Evolutionary conservation across 306 rosid genomes (phyloP), one percentile per base, ranked within the genome.

Genomic region (Potentilla sterilis): DNA sequence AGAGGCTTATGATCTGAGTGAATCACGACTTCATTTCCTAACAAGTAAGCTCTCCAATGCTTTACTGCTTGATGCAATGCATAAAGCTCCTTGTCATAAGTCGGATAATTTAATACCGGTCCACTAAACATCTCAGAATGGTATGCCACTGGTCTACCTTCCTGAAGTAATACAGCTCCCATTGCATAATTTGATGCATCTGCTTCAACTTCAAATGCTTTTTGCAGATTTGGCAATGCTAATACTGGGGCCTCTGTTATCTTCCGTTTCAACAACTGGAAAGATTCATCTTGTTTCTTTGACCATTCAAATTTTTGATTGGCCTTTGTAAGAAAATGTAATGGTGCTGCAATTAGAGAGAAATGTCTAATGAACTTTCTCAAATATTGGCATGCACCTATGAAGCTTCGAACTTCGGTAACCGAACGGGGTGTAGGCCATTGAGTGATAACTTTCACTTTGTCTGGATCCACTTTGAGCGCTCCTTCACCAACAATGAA

Each of bases 161-260:
- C 52, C 55, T 44, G 40, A 41, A 69, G 35, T 43, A 69, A 22
- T 43, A 69, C 18, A 18, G 19, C 57, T 41, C 14, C 35, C 57
- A 44, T 69, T n/a, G 35, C 35, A 2, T 69, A 69, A 35, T 69
- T 44, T 22, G 52, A 69, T 69, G 73, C 73, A 21, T 43, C 37
- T 68, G 32, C 15, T 15, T 68, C 73, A 19, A 19, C 28, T 54
- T 54, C 61, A 54, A 54, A 54, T 28, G 28, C 28, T 28, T 28
- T 28, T 1, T 28, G 28, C 28, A 28, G 28, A 28, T 28, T 28
- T 28, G 28, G 28, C 28, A 28, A 28, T 28, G 28, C 28, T 28
- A 28, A 28, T 28, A 28, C 28, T 28, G 28, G 28, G 28, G 28
- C 28, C 28, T 28, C 28, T 28, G 28, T 28, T 0, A 28, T 28